phyloP scores from a whole-genome alignment of 169 alveolate species.

The Perkinsus olseni region DNA sequence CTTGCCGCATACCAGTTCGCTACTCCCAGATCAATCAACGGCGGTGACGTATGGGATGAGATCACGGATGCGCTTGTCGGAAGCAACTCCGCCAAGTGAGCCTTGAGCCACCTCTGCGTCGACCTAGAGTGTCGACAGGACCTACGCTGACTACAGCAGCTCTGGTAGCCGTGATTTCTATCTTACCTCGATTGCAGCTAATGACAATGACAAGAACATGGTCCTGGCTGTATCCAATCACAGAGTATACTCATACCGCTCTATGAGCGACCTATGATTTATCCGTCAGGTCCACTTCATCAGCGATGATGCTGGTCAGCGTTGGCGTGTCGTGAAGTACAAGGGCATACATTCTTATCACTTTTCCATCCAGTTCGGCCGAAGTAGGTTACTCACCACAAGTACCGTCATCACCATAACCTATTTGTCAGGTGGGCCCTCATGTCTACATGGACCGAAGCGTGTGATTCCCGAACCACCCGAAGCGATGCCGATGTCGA shows the following conservation, averaged over 20 bases:
- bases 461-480: conserved; percentile 47
- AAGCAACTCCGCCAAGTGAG: background rate
- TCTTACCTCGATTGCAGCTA: background rate
- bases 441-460: conserved; percentile 70
- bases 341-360: conserved; percentile 59
- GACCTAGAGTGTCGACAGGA: background rate
- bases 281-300: background rate
- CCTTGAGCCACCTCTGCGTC: background rate
- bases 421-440: conserved; percentile 54
- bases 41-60: background rate
- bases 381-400: too few relatives aligned
- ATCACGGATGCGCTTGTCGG: background rate
- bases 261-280: background rate
- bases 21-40: conserved; percentile 16
- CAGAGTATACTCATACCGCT: conserved; percentile 12
- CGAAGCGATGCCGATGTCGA: background rate
- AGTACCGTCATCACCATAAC: too few relatives aligned
- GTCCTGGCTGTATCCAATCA: conserved; percentile 29
- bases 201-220: background rate
- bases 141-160: background rate
- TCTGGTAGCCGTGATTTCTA: background rate
- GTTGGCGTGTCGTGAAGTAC: conserved; percentile 51
- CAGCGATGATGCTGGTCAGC: conserved; percentile 40
- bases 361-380: conserved; percentile 52
- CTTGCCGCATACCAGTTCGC: background rate